phyloP scores from a whole-genome alignment of 345 rosid species.

The Pugionium dolabratum region DNA sequence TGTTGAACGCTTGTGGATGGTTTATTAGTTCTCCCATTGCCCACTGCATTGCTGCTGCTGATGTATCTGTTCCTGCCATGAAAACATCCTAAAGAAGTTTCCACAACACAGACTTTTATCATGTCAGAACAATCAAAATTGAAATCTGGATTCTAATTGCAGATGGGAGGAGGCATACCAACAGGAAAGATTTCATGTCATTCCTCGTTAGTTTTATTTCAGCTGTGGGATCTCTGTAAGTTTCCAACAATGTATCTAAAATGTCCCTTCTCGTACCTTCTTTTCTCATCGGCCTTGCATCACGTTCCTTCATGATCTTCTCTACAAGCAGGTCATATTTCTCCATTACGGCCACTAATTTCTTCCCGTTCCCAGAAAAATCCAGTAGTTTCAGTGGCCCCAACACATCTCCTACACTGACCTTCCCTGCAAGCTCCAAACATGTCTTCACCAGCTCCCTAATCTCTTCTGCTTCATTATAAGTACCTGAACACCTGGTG shows the following conservation, averaged over 20 bases:
- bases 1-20: slow-evolving; percentile 42
- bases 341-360: slow-evolving; percentile 45
- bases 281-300: slow-evolving; percentile 35
- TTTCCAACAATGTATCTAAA: slow-evolving; percentile 42
- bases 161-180: slow-evolving; percentile 54
- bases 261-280: slow-evolving; percentile 35
- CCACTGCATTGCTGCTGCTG: slow-evolving; percentile 64
- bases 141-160: slow-evolving; percentile 41
- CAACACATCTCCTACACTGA: slow-evolving; percentile 58
- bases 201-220: slow-evolving; percentile 56
- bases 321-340: slow-evolving; percentile 55
- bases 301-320: slow-evolving; percentile 57
- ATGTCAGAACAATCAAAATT: not conserved
- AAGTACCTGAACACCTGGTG: slow-evolving; percentile 54
- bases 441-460: slow-evolving; percentile 44
- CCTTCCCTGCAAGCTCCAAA: slow-evolving; percentile 55
- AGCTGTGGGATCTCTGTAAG: slow-evolving; percentile 45
- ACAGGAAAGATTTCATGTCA: slow-evolving; percentile 64
- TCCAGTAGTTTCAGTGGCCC: slow-evolving; percentile 65
- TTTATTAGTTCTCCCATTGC: slow-evolving; percentile 54
- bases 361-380: slow-evolving; percentile 60
- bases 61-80: slow-evolving; percentile 56
- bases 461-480: slow-evolving; percentile 50
- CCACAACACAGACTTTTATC: not conserved
- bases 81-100: slow-evolving; percentile 40